Evolutionary conservation across 495 filamentous ascomycete species (phyloP).

Genomic region (Penicillium nucicola): DNA sequence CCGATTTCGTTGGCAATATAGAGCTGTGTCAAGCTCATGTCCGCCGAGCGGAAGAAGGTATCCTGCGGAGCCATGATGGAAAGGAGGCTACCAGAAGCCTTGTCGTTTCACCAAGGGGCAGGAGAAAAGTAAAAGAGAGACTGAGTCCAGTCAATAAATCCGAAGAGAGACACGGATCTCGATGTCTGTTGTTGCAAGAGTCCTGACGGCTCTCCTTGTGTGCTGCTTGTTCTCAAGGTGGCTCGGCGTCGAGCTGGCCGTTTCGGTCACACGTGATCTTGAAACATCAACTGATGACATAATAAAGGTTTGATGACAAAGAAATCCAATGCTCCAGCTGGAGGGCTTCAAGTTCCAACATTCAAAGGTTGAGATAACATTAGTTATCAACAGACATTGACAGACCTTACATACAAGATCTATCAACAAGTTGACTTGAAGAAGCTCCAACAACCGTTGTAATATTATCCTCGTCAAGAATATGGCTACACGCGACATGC

Average conservation of each 20-base stretch:
- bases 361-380: no score
- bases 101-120: slow-evolving; percentile 21
- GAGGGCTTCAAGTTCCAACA: no score
- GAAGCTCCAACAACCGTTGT: no score
- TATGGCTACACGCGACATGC: no score
- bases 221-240: slow-evolving; percentile 11
- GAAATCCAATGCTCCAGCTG: no score
- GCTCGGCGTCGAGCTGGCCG: slow-evolving; percentile 20
- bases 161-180: slow-evolving; percentile 17
- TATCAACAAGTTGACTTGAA: no score
- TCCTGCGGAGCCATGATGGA: slow-evolving; percentile 61
- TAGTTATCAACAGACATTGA: no score
- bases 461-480: no score
- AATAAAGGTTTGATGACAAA: no score
- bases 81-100: slow-evolving; percentile 26
- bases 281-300: no score
- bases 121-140: slow-evolving; percentile 8
- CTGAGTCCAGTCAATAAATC: not conserved
- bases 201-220: not conserved
- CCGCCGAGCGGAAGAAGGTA: slow-evolving; percentile 98
- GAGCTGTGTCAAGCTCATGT: slow-evolving; percentile 99
- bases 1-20: slow-evolving; percentile 99
- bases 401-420: no score
- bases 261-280: not conserved
- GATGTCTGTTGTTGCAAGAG: not conserved